Evolutionary conservation across 2,329 filamentous ascomycete species (phyloP).

Genomic region (Fusarium cyanostomum): DNA sequence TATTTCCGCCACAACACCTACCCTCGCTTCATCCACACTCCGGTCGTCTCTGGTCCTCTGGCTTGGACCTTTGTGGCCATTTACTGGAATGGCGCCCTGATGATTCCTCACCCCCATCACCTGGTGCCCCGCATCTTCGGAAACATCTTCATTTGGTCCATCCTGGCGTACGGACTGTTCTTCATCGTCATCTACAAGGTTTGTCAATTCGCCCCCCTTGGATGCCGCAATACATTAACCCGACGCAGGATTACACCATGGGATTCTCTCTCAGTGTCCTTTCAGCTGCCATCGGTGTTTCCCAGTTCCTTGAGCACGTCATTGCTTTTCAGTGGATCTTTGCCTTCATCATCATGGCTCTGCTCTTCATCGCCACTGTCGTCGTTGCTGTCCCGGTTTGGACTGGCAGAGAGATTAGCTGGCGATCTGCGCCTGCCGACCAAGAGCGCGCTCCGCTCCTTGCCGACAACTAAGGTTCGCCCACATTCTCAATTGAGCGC

Average conservation of each 20-base stretch:
- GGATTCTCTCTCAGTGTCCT: slow-evolving; percentile 82
- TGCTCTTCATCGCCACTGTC: slow-evolving; percentile 76
- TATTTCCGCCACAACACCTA: slow-evolving; percentile 83
- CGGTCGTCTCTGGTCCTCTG: slow-evolving; percentile 79
- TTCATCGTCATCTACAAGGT: slow-evolving; percentile 80
- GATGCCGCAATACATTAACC: slow-evolving; percentile 19
- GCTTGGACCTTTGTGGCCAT: slow-evolving; percentile 86
- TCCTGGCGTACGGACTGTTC: slow-evolving; percentile 78
- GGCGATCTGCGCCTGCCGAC: slow-evolving; percentile 56
- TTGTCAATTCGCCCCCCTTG: slow-evolving; percentile 27
- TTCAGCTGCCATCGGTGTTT: slow-evolving; percentile 77
- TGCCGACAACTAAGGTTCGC: slow-evolving; percentile 52
- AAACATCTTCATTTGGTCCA: slow-evolving; percentile 88
- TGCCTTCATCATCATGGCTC: slow-evolving; percentile 81
- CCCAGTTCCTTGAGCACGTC: slow-evolving; percentile 77
- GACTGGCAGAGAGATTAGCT: slow-evolving; percentile 65
- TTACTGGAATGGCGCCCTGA: slow-evolving; percentile 89
- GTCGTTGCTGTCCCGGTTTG: slow-evolving; percentile 71
- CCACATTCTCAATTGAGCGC: background rate
- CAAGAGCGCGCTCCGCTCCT: slow-evolving; percentile 71
- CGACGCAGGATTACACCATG: slow-evolving; percentile 71
- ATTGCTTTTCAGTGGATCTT: slow-evolving; percentile 94
- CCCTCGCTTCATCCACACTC: slow-evolving; percentile 78
- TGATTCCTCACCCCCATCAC: slow-evolving; percentile 73
- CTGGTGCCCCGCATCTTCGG: slow-evolving; percentile 80